phyloP scores from a whole-genome alignment of 108 stramenopile species.

The Aurantiochytrium sp. region DNA sequence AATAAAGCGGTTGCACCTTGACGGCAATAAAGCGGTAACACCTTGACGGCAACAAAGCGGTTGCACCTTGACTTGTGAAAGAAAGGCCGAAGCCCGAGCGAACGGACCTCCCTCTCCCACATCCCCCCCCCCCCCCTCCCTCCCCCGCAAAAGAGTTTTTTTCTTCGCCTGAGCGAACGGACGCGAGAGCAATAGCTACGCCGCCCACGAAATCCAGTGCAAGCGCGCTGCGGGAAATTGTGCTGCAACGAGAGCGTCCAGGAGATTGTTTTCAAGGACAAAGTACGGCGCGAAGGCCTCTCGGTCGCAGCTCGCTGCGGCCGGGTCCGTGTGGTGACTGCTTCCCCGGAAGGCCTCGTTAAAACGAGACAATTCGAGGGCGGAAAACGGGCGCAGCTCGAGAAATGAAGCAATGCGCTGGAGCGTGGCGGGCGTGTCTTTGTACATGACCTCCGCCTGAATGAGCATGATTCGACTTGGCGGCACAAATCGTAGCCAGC shows the following conservation, averaged over 20 bases:
- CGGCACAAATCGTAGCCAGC: not conserved
- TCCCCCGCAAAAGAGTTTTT: not conserved
- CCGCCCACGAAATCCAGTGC: not conserved
- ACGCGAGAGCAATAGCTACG: not conserved
- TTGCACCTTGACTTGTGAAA: too few species aligned
- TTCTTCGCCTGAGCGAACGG: not conserved
- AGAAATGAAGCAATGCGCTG: not conserved
- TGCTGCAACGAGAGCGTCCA: not conserved
- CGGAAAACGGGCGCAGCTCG: not conserved
- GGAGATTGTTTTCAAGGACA: not conserved
- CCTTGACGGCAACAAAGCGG: too few species aligned
- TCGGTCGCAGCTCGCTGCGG: not conserved
- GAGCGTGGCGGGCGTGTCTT: not conserved
- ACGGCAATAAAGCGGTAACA: too few species aligned
- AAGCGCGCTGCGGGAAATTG: not conserved
- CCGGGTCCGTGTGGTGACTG: not conserved
- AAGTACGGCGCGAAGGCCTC: not conserved
- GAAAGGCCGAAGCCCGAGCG: too few species aligned
- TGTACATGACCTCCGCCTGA: not conserved
- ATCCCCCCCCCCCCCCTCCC: not conserved
- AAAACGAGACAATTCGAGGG: not conserved
- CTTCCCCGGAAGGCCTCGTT: not conserved
- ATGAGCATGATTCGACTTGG: not conserved
- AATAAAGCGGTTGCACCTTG: too few species aligned
- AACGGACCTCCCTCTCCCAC: too few species aligned